These are phyloP conservation scores for Odontarrhena argentea DNA, from an alignment of 345 rosid genomes.

Conservation along the genomic window DNA sequence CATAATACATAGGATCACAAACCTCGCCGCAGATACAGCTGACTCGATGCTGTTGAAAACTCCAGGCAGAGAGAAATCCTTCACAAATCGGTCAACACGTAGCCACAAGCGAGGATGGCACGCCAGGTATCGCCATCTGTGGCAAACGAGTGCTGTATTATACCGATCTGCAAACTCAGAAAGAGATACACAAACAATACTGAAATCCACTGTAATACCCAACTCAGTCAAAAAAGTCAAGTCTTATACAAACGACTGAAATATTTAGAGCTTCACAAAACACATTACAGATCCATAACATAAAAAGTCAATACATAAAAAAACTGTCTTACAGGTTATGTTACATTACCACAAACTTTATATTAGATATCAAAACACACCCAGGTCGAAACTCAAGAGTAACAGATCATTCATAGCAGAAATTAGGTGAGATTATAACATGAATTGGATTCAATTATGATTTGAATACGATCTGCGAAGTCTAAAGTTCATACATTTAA, in stretches of 20 bases:
- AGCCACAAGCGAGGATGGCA: slow-evolving; percentile 97
- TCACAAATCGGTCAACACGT: slow-evolving; percentile 75
- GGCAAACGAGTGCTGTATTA: slow-evolving; percentile 99
- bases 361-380: not conserved
- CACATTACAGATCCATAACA: not conserved
- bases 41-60: slow-evolving; percentile 71
- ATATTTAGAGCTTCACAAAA: not conserved
- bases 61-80: slow-evolving; percentile 62
- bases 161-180: slow-evolving; percentile 97
- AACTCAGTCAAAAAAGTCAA: slow-evolving; percentile 14
- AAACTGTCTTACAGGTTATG: not conserved
- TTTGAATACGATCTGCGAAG: not conserved
- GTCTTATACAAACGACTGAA: slow-evolving; percentile 10
- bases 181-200: slow-evolving; percentile 46
- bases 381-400: not conserved
- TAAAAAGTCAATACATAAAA: not conserved
- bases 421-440: not conserved
- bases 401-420: not conserved
- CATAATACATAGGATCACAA: slow-evolving; percentile 35
- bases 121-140: slow-evolving; percentile 95
- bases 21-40: slow-evolving; percentile 96
- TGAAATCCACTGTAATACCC: slow-evolving; percentile 21
- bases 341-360: not conserved
- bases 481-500: not conserved
- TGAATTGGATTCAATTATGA: not conserved